Conservation (phyloP, 352 stramenopile genomes). For the Paralagenidium karlingii region DNA sequence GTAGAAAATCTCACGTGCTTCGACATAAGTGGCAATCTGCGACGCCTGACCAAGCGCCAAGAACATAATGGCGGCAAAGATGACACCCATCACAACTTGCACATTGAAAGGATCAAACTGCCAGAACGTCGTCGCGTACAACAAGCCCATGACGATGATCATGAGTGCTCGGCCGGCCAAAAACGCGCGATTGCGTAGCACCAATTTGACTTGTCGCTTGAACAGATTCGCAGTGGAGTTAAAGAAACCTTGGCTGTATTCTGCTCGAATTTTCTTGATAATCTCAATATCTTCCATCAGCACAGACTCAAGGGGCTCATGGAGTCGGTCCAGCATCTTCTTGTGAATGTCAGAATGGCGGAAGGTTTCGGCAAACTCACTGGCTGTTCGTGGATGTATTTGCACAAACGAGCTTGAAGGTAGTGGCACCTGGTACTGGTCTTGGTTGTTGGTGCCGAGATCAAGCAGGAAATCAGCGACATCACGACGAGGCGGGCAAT, state of each 20-base stretch:
- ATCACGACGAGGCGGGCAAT: constrained; percentile 27
- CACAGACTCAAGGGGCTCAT: neutral
- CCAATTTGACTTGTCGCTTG: constrained; percentile 27
- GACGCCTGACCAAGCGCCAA: constrained; percentile 68
- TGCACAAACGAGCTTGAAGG: constrained; percentile 11
- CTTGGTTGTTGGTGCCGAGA: constrained; percentile 34
- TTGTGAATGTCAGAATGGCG: constrained; percentile 34
- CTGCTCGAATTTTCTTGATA: constrained; percentile 17
- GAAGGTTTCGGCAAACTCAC: constrained; percentile 37
- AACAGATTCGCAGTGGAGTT: constrained; percentile 1
- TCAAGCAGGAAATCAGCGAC: constrained; percentile 42
- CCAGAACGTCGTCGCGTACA: constrained; percentile 59
- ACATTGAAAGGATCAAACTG: constrained; percentile 35
- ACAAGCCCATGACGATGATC: constrained; percentile 43
- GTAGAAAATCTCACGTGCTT: constrained; percentile 69
- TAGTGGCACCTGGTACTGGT: constrained; percentile 18
- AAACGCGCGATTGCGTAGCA: constrained; percentile 28
- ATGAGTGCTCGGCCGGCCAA: constrained; percentile 30
- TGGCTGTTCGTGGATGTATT: constrained; percentile 6
- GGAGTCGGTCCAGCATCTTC: constrained; percentile 21
- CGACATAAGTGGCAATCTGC: constrained; percentile 73
- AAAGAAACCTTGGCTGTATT: constrained; percentile 27
- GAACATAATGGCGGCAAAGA: constrained; percentile 85
- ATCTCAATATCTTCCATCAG: constrained; percentile 9
- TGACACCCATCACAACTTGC: constrained; percentile 62